Evolutionary conservation across 805 yeast species (phyloP).

Genomic region (Spathaspora gorwiae): DNA sequence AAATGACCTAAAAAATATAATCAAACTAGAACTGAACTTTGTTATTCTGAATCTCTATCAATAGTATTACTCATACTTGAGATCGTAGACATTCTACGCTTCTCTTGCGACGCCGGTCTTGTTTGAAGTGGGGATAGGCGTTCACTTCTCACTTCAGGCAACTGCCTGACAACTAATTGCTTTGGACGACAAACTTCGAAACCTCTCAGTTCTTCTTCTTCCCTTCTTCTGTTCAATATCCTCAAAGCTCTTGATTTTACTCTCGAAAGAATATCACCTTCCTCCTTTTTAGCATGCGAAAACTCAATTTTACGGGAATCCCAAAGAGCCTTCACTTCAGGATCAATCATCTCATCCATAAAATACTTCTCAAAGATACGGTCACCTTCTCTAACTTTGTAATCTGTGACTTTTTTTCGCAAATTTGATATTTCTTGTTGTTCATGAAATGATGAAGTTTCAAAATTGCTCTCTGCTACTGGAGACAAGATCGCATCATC

Average conservation of each 20-base stretch:
- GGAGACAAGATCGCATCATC: not conserved
- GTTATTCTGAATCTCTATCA: too few species aligned
- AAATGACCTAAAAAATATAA: too few species aligned
- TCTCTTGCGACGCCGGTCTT: too few species aligned
- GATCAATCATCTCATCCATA: slow-evolving; percentile 41
- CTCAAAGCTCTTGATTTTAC: not conserved
- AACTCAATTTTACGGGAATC: slow-evolving; percentile 33
- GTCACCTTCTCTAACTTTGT: slow-evolving; percentile 60
- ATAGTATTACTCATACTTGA: too few species aligned
- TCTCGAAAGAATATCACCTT: too few species aligned
- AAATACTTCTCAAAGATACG: slow-evolving; percentile 41
- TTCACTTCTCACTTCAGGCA: not conserved
- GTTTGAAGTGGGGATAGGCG: too few species aligned
- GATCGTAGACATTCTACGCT: too few species aligned
- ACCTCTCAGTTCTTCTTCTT: slow-evolving; percentile 12
- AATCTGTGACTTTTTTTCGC: slow-evolving; percentile 36
- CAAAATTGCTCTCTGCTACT: not conserved
- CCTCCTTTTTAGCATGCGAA: not conserved
- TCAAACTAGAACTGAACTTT: too few species aligned
- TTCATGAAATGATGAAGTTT: slow-evolving; percentile 9
- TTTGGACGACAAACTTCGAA: slow-evolving; percentile 35
- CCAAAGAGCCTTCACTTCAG: slow-evolving; percentile 51
- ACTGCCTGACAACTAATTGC: slow-evolving; percentile 23
- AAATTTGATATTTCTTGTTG: slow-evolving; percentile 14
- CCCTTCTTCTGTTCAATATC: not conserved